Conservation (phyloP, 805 yeast genomes). For the Kluyveromyces lactis region DNA sequence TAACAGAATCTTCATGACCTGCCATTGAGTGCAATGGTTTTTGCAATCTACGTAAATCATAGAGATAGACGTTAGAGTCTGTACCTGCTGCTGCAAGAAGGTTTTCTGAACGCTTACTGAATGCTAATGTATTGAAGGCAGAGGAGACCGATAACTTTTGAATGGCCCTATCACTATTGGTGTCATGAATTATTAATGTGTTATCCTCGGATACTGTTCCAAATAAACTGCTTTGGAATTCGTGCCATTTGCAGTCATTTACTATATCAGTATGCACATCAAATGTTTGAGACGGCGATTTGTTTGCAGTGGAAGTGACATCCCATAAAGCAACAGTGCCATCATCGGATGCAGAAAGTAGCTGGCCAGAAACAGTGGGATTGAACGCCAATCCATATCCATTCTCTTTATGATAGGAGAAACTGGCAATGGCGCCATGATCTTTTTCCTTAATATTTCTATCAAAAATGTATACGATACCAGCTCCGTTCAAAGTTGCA, state of each 20-base stretch:
- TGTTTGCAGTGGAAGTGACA: slow-evolving; percentile 8
- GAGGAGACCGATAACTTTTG: slow-evolving; percentile 25
- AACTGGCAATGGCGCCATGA: slow-evolving; percentile 22
- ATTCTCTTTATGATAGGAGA: slow-evolving; percentile 51
- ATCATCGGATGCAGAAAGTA: slow-evolving; percentile 63
- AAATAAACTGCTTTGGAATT: slow-evolving; percentile 40
- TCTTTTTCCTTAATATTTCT: slow-evolving; percentile 21
- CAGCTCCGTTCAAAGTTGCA: slow-evolving; percentile 63
- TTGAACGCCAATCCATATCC: slow-evolving; percentile 76
- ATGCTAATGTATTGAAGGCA: slow-evolving; percentile 55
- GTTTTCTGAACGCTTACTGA: slow-evolving; percentile 52
- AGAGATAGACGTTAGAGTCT: slow-evolving; percentile 56
- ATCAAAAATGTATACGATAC: slow-evolving; percentile 50
- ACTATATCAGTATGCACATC: slow-evolving; percentile 49
- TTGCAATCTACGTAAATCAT: slow-evolving; percentile 48
- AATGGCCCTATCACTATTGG: slow-evolving; percentile 30
- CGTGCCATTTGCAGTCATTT: slow-evolving; percentile 72
- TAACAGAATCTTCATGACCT: slow-evolving; percentile 72
- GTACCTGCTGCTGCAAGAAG: slow-evolving; percentile 63
- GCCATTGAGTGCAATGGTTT: slow-evolving; percentile 57
- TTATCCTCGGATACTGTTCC: slow-evolving; percentile 74
- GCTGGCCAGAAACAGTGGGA: slow-evolving; percentile 36
- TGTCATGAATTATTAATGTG: slow-evolving; percentile 45
- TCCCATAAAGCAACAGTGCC: slow-evolving; percentile 56
- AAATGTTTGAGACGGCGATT: slow-evolving; percentile 21